Percentiles rank a stretch among this genome's conserved stretches.
Evolutionary conservation across 2,329 filamentous ascomycete genomes (phyloP).

Genomic region (Fusarium siculi): DNA sequence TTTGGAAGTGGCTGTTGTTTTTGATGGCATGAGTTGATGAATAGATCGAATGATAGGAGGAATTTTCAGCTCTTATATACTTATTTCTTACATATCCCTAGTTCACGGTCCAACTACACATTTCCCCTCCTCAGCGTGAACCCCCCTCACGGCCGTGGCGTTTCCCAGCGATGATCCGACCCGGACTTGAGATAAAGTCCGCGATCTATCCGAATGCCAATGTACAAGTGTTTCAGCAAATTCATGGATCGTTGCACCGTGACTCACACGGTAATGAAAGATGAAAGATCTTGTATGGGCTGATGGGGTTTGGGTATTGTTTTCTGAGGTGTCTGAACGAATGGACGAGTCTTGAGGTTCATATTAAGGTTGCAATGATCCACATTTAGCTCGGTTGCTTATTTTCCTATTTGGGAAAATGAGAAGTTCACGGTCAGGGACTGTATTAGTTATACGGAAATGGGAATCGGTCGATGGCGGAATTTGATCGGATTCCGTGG

Average conservation of each 20-base stretch:
- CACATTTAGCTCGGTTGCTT: neutral
- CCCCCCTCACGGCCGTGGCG: slow-evolving; percentile 18
- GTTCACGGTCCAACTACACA: slow-evolving; percentile 22
- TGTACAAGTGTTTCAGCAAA: neutral
- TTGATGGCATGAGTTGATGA: neutral
- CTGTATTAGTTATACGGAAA: neutral
- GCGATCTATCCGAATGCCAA: neutral
- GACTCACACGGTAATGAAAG: neutral
- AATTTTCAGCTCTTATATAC: slow-evolving; percentile 15
- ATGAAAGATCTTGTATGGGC: neutral
- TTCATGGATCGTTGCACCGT: neutral
- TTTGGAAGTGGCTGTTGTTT: neutral
- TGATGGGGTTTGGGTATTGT: neutral
- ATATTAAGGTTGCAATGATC: neutral
- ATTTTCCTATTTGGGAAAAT: slow-evolving; percentile 13
- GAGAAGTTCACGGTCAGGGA: neutral
- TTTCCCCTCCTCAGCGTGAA: slow-evolving; percentile 16
- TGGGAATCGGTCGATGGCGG: neutral
- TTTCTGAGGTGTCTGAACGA: neutral
- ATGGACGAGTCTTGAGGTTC: neutral
- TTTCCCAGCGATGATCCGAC: slow-evolving; percentile 2
- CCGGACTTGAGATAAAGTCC: slow-evolving; percentile 21
- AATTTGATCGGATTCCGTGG: neutral
- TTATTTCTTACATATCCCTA: neutral
- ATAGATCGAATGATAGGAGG: neutral